Evolutionary conservation across 352 stramenopile species (phyloP).

Genomic region (Pythium volutum): DNA sequence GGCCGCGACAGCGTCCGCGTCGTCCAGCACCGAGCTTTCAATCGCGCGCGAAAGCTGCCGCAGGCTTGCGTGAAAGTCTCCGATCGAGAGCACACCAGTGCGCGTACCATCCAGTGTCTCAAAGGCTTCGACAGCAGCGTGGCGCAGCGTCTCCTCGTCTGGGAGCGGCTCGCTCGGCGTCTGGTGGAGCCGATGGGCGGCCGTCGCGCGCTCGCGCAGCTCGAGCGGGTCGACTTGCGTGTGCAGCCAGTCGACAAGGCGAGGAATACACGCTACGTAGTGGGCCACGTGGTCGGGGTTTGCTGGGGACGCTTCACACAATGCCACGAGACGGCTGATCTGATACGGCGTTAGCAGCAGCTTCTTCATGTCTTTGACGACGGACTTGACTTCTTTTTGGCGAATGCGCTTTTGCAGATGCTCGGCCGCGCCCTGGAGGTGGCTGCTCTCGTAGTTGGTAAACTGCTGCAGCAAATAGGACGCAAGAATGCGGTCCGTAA

Average conservation of each 20-base stretch:
- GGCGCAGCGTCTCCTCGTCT: constrained; percentile 26
- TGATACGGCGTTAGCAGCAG: constrained; percentile 52
- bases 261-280: constrained; percentile 40
- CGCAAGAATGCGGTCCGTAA: constrained; percentile 35
- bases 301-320: constrained; percentile 25
- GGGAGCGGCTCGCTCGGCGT: neutral
- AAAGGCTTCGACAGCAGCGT: constrained; percentile 35
- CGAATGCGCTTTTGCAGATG: constrained; percentile 49
- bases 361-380: constrained; percentile 50
- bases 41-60: constrained; percentile 24
- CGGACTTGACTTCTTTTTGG: constrained; percentile 40
- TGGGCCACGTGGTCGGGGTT: constrained; percentile 33
- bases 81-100: constrained; percentile 33
- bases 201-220: constrained; percentile 28
- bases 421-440: constrained; percentile 39
- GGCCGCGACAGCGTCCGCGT: constrained; percentile 23
- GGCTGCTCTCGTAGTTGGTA: constrained; percentile 42
- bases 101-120: constrained; percentile 31
- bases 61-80: constrained; percentile 36
- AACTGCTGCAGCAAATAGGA: constrained; percentile 54
- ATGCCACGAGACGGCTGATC: constrained; percentile 33
- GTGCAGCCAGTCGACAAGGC: constrained; percentile 28
- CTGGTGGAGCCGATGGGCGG: constrained; percentile 10
- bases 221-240: constrained; percentile 31
- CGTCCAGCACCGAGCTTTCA: constrained; percentile 21